These are phyloP conservation scores for Aristolochia californica DNA, from an alignment of 164 flowering plant genomes.

Conservation along the genomic window DNA sequence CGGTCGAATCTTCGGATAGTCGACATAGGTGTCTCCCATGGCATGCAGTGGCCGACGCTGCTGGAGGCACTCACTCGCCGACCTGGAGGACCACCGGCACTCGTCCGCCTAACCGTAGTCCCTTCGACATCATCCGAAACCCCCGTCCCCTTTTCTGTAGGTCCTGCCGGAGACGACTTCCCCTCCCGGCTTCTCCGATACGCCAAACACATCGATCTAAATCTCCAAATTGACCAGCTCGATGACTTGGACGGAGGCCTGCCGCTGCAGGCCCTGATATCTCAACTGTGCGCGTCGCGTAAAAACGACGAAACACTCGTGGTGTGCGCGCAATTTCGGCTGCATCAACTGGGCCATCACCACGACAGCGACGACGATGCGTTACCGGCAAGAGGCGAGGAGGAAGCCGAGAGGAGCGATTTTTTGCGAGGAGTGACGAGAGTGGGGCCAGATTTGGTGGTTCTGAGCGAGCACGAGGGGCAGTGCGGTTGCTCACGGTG, in stretches of 20 bases:
- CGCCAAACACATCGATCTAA: conserved; percentile 46
- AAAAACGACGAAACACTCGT: conserved; percentile 37
- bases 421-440: conserved; percentile 28
- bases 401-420: conserved; percentile 35
- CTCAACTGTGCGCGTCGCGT: conserved; percentile 20
- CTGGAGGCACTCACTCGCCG: conserved; percentile 53
- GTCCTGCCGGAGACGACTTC: conserved; percentile 48
- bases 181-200: conserved; percentile 38
- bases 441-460: conserved; percentile 49
- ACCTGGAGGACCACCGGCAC: conserved; percentile 52
- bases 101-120: conserved; percentile 54
- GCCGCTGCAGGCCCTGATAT: conserved; percentile 30
- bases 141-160: conserved; percentile 41
- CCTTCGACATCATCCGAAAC: conserved; percentile 8
- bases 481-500: conserved; percentile 45
- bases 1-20: conserved; percentile 40
- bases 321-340: conserved; percentile 61
- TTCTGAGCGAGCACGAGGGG: conserved; percentile 53
- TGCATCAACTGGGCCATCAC: conserved; percentile 40
- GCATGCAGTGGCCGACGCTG: conserved; percentile 79
- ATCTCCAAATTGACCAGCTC: conserved; percentile 41
- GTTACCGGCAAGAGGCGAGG: not conserved
- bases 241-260: conserved; percentile 14
- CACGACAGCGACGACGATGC: not conserved
- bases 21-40: conserved; percentile 80